Evolutionary conservation across 495 filamentous ascomycete species (phyloP).

Genomic region (Lichenothelia convexa): DNA sequence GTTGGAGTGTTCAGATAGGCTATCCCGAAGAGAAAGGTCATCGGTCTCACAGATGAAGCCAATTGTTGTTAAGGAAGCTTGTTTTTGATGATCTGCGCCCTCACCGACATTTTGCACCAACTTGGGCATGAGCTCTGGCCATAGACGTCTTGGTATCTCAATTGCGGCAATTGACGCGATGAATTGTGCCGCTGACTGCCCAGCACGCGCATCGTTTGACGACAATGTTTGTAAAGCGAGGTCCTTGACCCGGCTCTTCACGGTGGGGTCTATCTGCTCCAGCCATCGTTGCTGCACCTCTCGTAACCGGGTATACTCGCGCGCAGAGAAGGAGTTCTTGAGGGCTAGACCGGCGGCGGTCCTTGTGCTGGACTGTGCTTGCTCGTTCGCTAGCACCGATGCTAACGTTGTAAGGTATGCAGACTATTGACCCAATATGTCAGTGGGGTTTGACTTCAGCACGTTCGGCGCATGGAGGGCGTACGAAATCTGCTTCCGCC

Average conservation of each 20-base stretch:
- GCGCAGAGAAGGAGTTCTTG: slow-evolving; percentile 90
- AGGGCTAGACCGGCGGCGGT: slow-evolving; percentile 85
- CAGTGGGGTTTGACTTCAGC: neutral
- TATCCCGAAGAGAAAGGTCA: slow-evolving; percentile 67
- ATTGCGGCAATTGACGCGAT: slow-evolving; percentile 88
- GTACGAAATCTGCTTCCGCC: slow-evolving; percentile 84
- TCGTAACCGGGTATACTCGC: slow-evolving; percentile 68
- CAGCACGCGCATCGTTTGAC: slow-evolving; percentile 58
- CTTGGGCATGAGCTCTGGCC: slow-evolving; percentile 81
- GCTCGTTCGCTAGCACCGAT: slow-evolving; percentile 83
- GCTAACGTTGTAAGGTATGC: slow-evolving; percentile 80
- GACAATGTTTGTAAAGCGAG: slow-evolving; percentile 69
- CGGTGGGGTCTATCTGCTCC: slow-evolving; percentile 52
- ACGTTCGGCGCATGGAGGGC: slow-evolving; percentile 23
- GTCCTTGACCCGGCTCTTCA: slow-evolving; percentile 72
- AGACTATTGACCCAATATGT: slow-evolving; percentile 35
- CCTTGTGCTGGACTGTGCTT: slow-evolving; percentile 62
- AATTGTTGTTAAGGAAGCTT: slow-evolving; percentile 81
- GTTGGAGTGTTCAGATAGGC: slow-evolving; percentile 73
- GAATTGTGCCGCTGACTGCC: slow-evolving; percentile 80
- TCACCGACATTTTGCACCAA: slow-evolving; percentile 82
- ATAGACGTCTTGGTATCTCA: slow-evolving; percentile 81
- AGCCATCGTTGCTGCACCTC: slow-evolving; percentile 87
- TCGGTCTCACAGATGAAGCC: slow-evolving; percentile 96
- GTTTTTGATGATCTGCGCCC: slow-evolving; percentile 72